A percentile compares a stretch with the other conserved stretches of the same genome.
Evolutionary conservation across 345 rosid species (phyloP).

Genomic region (Firmiana major): DNA sequence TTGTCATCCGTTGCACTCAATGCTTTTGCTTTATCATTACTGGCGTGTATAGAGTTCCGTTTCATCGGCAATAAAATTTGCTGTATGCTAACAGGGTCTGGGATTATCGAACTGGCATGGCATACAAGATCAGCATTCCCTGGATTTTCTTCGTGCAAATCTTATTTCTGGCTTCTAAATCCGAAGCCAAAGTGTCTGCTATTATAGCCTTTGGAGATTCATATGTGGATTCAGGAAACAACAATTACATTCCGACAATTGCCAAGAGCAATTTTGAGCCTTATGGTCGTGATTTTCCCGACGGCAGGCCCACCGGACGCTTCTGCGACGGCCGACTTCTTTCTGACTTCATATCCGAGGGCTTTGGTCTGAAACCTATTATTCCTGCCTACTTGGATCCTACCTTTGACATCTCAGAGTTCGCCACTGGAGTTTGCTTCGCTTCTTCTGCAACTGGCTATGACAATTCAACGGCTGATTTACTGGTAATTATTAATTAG

Average conservation of each 20-base stretch:
- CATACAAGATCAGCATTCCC: neutral
- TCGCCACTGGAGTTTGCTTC: conserved; percentile 60
- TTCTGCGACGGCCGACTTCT: conserved; percentile 62
- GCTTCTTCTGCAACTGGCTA: conserved; percentile 64
- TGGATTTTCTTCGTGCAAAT: conserved; percentile 9
- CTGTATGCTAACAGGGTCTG: neutral
- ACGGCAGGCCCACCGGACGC: conserved; percentile 49
- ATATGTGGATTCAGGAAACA: conserved; percentile 59
- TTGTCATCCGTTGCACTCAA: neutral
- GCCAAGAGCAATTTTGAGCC: conserved; percentile 56
- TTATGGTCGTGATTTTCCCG: conserved; percentile 55
- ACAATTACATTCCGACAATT: conserved; percentile 49
- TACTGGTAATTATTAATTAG: conserved; percentile 37
- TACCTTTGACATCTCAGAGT: conserved; percentile 39
- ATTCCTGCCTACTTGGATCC: conserved; percentile 68
- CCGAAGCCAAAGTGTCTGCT: conserved; percentile 45
- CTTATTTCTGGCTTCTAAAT: neutral
- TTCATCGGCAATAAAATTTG: neutral
- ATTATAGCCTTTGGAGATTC: conserved; percentile 67
- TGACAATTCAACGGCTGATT: conserved; percentile 53
- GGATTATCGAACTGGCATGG: neutral
- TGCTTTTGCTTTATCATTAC: neutral
- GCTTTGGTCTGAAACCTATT: conserved; percentile 44
- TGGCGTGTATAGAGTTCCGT: neutral
- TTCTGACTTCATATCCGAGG: conserved; percentile 52